Conservation (phyloP, 768 basidiomycete species). For the Tylopilus vinaceipallidus region DNA sequence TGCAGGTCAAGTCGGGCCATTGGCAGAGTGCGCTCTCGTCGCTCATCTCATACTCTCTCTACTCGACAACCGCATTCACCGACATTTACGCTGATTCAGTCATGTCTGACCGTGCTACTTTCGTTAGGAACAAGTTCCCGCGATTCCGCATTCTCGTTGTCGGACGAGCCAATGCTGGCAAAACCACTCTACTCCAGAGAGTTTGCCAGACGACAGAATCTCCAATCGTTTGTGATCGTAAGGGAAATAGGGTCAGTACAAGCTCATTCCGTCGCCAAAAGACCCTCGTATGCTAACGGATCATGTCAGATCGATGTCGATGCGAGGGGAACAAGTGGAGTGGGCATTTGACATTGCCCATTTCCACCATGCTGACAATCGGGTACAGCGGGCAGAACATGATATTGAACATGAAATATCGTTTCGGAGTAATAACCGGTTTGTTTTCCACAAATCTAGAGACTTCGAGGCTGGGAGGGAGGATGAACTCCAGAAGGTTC, state of each 20-base stretch:
- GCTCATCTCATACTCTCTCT: too few relatives aligned
- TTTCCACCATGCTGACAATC: too few relatives aligned
- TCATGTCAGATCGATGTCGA: too few relatives aligned
- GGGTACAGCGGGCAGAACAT: too few relatives aligned
- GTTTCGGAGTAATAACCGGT: conserved; percentile 31
- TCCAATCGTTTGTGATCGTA: conserved; percentile 26
- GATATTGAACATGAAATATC: conserved; percentile 10
- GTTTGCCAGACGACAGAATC: conserved; percentile 36
- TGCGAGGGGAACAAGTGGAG: too few relatives aligned
- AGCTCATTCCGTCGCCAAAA: too few relatives aligned
- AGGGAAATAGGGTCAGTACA: conserved; percentile 17
- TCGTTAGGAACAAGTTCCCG: neutral
- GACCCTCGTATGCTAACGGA: too few relatives aligned
- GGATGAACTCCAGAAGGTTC: conserved; percentile 30
- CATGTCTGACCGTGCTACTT: conserved; percentile 1
- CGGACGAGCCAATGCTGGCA: conserved; percentile 40
- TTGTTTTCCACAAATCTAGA: conserved; percentile 42
- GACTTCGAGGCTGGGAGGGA: conserved; percentile 38
- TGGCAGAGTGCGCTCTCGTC: too few relatives aligned
- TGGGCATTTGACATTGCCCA: neutral
- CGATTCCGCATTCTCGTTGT: conserved; percentile 41
- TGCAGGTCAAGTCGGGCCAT: too few relatives aligned
- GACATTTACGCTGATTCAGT: too few relatives aligned
- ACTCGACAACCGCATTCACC: too few relatives aligned
- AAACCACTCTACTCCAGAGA: conserved; percentile 40